phyloP scores from a whole-genome alignment of 2,329 filamentous ascomycete species.

The Botrytis elliptica region DNA sequence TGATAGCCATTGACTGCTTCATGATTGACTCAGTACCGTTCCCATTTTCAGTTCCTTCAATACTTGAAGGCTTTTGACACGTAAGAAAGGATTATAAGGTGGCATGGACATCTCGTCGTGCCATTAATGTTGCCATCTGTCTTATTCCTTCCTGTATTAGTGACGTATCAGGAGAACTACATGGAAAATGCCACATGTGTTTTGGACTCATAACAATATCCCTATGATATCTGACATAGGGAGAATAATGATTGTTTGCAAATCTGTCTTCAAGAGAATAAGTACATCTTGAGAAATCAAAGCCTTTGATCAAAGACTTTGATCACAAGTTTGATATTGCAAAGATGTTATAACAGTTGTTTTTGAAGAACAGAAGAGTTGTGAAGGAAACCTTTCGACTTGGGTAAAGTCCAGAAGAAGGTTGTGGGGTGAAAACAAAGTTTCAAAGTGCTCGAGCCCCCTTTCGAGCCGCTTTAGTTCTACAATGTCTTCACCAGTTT shows the following conservation, averaged over 20 bases:
- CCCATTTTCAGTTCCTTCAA: background rate
- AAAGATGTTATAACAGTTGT: background rate
- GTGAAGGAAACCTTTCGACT: background rate
- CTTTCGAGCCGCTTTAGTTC: slow-evolving; percentile 10
- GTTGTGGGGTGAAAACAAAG: background rate
- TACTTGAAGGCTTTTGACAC: background rate
- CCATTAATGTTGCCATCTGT: background rate
- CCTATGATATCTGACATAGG: background rate
- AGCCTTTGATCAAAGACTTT: background rate
- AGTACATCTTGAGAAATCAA: background rate
- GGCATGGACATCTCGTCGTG: no score
- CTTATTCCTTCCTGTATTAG: background rate
- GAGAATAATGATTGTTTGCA: background rate
- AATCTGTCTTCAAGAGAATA: background rate
- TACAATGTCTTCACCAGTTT: background rate
- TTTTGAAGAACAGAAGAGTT: background rate
- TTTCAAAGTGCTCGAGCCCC: background rate
- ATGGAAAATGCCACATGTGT: background rate
- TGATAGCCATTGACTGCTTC: background rate
- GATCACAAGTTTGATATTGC: background rate
- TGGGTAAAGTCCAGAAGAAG: background rate
- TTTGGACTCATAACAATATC: background rate
- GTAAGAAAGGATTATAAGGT: background rate
- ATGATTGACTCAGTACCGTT: background rate
- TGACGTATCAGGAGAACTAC: background rate